Percentiles rank a stretch among this genome's conserved stretches.
These are phyloP conservation scores for Arabidopsis hybrid DNA, from an alignment of 441 rosid genomes.

Conservation along the genomic window DNA sequence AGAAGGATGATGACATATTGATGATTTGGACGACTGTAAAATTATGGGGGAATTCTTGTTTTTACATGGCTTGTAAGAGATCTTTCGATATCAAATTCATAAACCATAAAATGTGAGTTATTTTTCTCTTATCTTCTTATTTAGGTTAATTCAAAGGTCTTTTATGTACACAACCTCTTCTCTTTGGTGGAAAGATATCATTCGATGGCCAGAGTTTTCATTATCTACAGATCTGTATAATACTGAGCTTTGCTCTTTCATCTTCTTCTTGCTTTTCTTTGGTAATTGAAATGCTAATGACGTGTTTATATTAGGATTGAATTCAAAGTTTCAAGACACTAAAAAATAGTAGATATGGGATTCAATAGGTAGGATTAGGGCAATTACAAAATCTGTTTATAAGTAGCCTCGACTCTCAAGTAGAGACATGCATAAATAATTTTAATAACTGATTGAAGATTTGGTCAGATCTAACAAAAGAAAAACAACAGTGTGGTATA, in stretches of 20 bases:
- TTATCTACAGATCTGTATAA: conserved; percentile 1
- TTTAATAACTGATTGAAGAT: background rate
- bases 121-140: conserved; percentile 19
- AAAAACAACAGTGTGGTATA: background rate
- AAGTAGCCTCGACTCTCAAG: background rate
- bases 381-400: conserved; percentile 17
- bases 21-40: conserved; percentile 33
- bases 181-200: conserved; percentile 13
- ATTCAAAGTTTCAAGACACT: background rate
- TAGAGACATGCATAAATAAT: conserved; percentile 12
- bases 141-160: conserved; percentile 3
- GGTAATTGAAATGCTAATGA: background rate
- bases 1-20: conserved; percentile 28
- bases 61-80: conserved; percentile 30
- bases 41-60: conserved; percentile 26
- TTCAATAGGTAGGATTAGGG: background rate
- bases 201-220: background rate
- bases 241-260: background rate
- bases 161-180: conserved; percentile 24
- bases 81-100: conserved; percentile 26
- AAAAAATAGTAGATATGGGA: background rate
- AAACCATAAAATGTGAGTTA: conserved; percentile 27
- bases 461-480: background rate
- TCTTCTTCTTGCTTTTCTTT: background rate
- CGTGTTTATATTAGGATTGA: background rate